Conservation (phyloP, 768 basidiomycete genomes). For the Kondoa malvinella region DNA sequence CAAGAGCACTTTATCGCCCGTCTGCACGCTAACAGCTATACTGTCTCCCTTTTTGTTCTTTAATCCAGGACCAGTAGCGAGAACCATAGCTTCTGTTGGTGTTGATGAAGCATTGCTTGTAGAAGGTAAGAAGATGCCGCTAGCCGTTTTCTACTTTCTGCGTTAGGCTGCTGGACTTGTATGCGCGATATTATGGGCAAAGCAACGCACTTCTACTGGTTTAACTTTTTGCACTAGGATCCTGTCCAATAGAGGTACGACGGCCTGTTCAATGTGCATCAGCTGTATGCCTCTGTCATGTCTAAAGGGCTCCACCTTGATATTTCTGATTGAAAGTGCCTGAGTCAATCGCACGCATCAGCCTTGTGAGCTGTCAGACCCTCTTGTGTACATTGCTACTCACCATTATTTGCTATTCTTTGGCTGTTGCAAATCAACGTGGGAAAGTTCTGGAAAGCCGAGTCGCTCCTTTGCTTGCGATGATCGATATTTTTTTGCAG, state of each 20-base stretch:
- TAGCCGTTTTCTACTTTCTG: constrained; percentile 70
- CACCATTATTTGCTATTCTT: background rate
- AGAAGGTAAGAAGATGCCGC: constrained; percentile 87
- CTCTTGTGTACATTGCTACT: no score
- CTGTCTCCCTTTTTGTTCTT: constrained; percentile 67
- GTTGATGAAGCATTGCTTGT: constrained; percentile 48
- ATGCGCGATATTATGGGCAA: background rate
- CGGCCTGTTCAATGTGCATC: constrained; percentile 31
- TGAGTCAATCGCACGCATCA: background rate
- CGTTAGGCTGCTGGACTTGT: background rate
- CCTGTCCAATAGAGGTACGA: constrained; percentile 84
- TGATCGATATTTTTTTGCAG: no score
- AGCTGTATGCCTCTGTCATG: background rate
- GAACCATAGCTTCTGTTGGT: constrained; percentile 91
- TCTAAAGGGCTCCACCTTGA: constrained; percentile 38
- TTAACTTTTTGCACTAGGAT: constrained; percentile 96
- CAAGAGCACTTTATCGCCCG: constrained; percentile 80
- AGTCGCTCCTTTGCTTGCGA: background rate
- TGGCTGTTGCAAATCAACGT: background rate
- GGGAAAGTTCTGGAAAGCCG: background rate
- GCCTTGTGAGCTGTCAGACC: background rate
- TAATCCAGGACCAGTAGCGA: constrained; percentile 89
- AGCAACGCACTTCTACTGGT: constrained; percentile 60
- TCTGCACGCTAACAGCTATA: constrained; percentile 56
- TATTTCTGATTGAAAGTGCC: constrained; percentile 51